phyloP scores from a whole-genome alignment of 257 asterid species.

The Jacaranda copaia region DNA sequence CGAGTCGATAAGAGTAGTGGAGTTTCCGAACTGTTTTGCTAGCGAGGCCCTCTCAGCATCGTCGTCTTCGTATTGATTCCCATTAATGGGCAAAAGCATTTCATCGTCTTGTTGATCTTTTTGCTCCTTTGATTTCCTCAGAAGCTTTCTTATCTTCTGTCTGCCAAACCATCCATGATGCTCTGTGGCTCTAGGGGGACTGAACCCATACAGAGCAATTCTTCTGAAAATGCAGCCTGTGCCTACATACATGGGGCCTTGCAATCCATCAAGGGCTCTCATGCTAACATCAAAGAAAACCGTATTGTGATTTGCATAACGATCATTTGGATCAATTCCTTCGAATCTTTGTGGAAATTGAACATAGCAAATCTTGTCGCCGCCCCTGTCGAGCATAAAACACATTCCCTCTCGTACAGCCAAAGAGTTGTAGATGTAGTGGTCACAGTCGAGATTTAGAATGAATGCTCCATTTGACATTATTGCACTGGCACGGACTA shows the following conservation, averaged over 20 bases:
- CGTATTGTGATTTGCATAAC: constrained; percentile 92
- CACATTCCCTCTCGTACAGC: constrained; percentile 97
- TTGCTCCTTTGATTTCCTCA: constrained; percentile 48
- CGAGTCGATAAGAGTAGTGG: constrained; percentile 69
- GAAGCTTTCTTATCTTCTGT: constrained; percentile 55
- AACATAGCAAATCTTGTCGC: constrained; percentile 85
- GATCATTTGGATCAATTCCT: constrained; percentile 89
- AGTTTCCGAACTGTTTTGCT: constrained; percentile 77
- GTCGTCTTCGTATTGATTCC: constrained; percentile 55
- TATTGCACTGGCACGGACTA: constrained; percentile 92
- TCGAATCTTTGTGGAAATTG: constrained; percentile 93
- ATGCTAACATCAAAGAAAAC: constrained; percentile 92
- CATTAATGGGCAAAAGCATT: constrained; percentile 63
- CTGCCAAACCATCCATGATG: constrained; percentile 88
- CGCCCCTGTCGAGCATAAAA: constrained; percentile 94
- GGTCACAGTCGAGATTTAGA: constrained; percentile 92
- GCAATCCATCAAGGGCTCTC: constrained; percentile 94
- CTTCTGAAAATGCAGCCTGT: constrained; percentile 91
- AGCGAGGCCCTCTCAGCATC: constrained; percentile 52
- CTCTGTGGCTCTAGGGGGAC: constrained; percentile 93
- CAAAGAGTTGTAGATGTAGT: constrained; percentile 76
- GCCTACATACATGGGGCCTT: constrained; percentile 97
- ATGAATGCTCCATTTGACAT: constrained; percentile 94
- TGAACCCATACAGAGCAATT: constrained; percentile 83
- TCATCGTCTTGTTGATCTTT: constrained; percentile 59